Evolutionary conservation across 148 eudicot genomes (phyloP).

Genomic region (Amaranthus cruentus): DNA sequence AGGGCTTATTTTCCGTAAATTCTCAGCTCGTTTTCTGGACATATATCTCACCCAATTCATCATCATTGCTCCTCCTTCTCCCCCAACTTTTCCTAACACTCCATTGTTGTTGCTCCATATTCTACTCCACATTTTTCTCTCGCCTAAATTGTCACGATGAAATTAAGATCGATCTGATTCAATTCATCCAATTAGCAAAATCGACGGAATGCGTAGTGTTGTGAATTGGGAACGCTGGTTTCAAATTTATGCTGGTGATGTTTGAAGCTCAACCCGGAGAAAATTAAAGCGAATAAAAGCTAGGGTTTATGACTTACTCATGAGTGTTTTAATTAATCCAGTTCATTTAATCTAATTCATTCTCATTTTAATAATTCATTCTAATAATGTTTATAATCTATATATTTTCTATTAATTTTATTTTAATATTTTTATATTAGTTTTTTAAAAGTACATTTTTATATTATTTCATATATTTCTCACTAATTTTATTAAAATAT

Average conservation of each 20-base stretch:
- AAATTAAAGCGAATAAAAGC: neutral
- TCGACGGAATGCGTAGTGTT: too few species aligned
- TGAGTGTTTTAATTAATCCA: neutral
- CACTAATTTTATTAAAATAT: too few species aligned
- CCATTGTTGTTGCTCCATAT: constrained; percentile 14
- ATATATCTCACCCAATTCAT: constrained; percentile 28
- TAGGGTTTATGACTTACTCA: constrained; percentile 14
- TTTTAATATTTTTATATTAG: too few species aligned
- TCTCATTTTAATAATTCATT: too few species aligned
- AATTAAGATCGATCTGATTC: too few species aligned
- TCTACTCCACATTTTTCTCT: constrained; percentile 23
- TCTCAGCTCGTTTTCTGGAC: constrained; percentile 32
- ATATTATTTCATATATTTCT: too few species aligned
- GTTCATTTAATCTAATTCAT: neutral
- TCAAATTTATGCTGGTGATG: neutral
- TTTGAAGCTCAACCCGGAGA: neutral
- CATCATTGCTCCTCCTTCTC: constrained; percentile 1
- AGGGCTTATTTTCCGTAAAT: constrained; percentile 30
- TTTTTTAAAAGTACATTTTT: too few species aligned
- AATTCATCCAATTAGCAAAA: too few species aligned
- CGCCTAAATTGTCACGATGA: neutral
- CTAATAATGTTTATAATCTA: too few species aligned
- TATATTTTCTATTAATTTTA: too few species aligned
- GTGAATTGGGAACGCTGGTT: neutral
- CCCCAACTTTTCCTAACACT: constrained; percentile 2